phyloP scores from a whole-genome alignment of 306 rosid species.

The Prunus mira region DNA sequence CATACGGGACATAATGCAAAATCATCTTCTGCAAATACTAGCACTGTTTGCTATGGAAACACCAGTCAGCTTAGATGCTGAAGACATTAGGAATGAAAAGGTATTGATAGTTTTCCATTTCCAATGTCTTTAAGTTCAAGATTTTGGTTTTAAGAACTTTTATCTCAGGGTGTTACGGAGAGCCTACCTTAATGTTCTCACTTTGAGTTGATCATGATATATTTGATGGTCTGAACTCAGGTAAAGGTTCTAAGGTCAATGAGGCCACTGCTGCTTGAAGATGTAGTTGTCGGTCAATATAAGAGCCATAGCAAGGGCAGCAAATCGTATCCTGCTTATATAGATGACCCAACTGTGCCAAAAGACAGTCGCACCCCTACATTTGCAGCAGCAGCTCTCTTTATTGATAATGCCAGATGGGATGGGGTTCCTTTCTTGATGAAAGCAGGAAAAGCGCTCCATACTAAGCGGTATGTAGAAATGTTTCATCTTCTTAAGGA shows the following conservation, averaged over 20 bases:
- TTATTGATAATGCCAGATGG: constrained; percentile 93
- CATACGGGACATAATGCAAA: constrained; percentile 97
- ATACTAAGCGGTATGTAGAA: constrained; percentile 62
- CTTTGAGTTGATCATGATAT: neutral
- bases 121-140: constrained; percentile 7
- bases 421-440: constrained; percentile 97
- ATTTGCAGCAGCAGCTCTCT: constrained; percentile 94
- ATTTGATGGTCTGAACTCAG: constrained; percentile 40
- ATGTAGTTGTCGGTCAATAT: constrained; percentile 91
- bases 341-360: constrained; percentile 80
- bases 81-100: constrained; percentile 95
- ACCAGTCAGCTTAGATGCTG: constrained; percentile 95
- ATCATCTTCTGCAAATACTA: constrained; percentile 93
- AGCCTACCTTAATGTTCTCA: neutral
- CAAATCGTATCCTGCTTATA: constrained; percentile 70
- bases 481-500: constrained; percentile 4
- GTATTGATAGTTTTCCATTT: constrained; percentile 26
- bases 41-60: constrained; percentile 98
- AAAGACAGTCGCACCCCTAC: constrained; percentile 86
- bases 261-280: constrained; percentile 73
- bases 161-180: neutral
- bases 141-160: neutral
- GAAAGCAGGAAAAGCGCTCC: constrained; percentile 99
- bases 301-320: constrained; percentile 83
- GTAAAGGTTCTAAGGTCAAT: constrained; percentile 92